phyloP scores from a whole-genome alignment of 805 yeast genomes.

The Yamadazyma sp. region DNA sequence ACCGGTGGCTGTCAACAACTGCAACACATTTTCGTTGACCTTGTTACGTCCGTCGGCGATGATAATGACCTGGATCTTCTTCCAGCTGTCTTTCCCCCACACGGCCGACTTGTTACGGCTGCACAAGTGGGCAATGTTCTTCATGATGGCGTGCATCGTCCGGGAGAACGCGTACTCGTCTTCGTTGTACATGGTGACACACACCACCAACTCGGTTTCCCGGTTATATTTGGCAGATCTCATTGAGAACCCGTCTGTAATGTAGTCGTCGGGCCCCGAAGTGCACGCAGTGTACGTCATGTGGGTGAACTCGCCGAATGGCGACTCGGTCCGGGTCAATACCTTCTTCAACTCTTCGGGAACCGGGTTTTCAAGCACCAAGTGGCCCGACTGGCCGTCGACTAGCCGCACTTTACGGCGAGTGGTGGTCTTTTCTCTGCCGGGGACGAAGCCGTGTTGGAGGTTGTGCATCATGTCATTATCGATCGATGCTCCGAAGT shows the following conservation, averaged over 20 bases:
- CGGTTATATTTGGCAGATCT: slow-evolving; percentile 85
- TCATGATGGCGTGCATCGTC: slow-evolving; percentile 93
- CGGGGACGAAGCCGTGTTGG: slow-evolving; percentile 46
- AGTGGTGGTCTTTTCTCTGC: slow-evolving; percentile 65
- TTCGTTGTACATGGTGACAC: slow-evolving; percentile 97
- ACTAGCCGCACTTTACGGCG: slow-evolving; percentile 73
- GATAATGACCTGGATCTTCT: slow-evolving; percentile 87
- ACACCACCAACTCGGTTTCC: slow-evolving; percentile 87
- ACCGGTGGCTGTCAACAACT: slow-evolving; percentile 90
- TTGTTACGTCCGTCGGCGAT: slow-evolving; percentile 95
- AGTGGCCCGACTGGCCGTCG: slow-evolving; percentile 64
- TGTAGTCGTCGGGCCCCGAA: slow-evolving; percentile 84
- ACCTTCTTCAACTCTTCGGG: slow-evolving; percentile 86
- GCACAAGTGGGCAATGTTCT: slow-evolving; percentile 84
- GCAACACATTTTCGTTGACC: slow-evolving; percentile 79
- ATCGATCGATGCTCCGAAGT: slow-evolving; percentile 47
- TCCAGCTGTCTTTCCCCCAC: slow-evolving; percentile 98
- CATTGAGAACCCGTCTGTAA: slow-evolving; percentile 75
- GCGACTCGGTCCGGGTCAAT: slow-evolving; percentile 74
- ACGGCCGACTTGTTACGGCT: slow-evolving; percentile 76
- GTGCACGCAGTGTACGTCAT: slow-evolving; percentile 99
- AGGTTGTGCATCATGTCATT: slow-evolving; percentile 47
- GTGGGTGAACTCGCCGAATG: slow-evolving; percentile 86
- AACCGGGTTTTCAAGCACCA: slow-evolving; percentile 90
- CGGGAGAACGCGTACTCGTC: slow-evolving; percentile 87